Base-by-base conservation (phyloP, 768 basidiomycete species). In the Lyophyllum semitale region DNA sequence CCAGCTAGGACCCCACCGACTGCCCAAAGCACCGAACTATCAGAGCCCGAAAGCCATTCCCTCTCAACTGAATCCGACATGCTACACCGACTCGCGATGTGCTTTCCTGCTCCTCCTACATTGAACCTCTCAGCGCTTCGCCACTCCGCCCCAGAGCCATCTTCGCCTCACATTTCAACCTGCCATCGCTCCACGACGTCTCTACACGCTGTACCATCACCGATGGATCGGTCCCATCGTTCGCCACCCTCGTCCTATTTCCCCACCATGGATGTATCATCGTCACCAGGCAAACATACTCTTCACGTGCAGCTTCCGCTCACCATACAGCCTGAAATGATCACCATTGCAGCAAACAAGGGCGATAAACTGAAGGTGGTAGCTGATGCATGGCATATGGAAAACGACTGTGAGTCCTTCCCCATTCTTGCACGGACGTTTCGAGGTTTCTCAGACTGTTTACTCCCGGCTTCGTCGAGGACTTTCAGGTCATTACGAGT, bases 311-410 rank as follows among this genome's bases (percentile, higher is more conserved):
- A 67, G 40, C 77, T 86, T 12, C 83, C 83, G 8, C 63, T 68
- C 45, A 69, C 70, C 9, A 78, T 80, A 42, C 66, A 76, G 59
- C 77, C 82, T 13, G 84, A 86, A 63, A 86, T 86, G 84, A 82
- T 86, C 25, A 86, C 84, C 4, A 77, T 86, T 45, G 77, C 77
- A 30, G 84, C 80, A 40, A 83, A 83, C 65, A 80, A 77, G 61
- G 84, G 83, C 4, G 81, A 84, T 64, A 78, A 75, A 60, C 66
- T 86, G 50, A 73, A 76, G 52, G 76, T 86, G 15, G 76, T 84
- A 22, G 84, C 84, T 20, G 83, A 85, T 64, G 82, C 82, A 41
- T 86, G 84, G 83, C 78, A 84, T 65, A 74, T 77, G 68, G 84
- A 85, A 64, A 67, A 60, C 47, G 81, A 84, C 56, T 84, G 84